Base-by-base conservation (phyloP, 2,329 filamentous ascomycete genomes). In the Sporothrix sp. region DNA sequence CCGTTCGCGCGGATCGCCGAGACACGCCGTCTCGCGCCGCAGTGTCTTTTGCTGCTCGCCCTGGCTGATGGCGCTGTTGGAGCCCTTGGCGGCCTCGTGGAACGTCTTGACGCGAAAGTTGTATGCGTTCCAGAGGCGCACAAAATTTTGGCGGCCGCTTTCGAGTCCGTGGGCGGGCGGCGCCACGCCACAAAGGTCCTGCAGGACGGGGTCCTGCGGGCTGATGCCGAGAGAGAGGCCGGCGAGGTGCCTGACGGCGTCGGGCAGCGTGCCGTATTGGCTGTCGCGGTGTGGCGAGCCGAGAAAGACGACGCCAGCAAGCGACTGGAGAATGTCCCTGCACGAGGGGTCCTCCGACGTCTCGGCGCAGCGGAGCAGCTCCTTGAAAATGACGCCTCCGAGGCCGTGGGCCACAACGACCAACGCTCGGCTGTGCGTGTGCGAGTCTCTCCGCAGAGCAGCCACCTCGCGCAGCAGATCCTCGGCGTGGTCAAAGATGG, bases 31-130 rank as follows among this genome's bases (percentile, higher is more conserved):
- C 25, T 61, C 57, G 1, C 58, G 57, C 4, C 59, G 56, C 1
- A 64, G 51, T 3, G 56, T 57, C 57, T 54, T 38, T 10, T 51
- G 44, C 3, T 42, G 32, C 43, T 50, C 35, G 10, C 42, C 18
- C 25, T 54, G 46, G 11, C 28, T 10, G 6, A 48, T n/a, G 18
- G 44, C 5, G 38, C 37, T n/a, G 28, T 47, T 54, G 57, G 42
- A 2, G 46, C 28, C 16, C 18, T 33, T 33, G 42, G 42, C 36
- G 6, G 40, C 48, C 50, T 66, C 63, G 25, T 63, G 60, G 23
- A 62, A 66, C 0, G 60, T 63, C 56, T 62, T 64, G n/a, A 64
- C 63, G 2, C 45, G 51, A 49, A 66, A 65, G 39, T 64, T 65
- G 46, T 63, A 64, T 21, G 61, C 59, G 18, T 62, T 62, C 61